Percentiles rank a stretch among this genome's conserved stretches.
Conservation (phyloP, 2,329 filamentous ascomycete genomes). For the Tolypocladium sp. region DNA sequence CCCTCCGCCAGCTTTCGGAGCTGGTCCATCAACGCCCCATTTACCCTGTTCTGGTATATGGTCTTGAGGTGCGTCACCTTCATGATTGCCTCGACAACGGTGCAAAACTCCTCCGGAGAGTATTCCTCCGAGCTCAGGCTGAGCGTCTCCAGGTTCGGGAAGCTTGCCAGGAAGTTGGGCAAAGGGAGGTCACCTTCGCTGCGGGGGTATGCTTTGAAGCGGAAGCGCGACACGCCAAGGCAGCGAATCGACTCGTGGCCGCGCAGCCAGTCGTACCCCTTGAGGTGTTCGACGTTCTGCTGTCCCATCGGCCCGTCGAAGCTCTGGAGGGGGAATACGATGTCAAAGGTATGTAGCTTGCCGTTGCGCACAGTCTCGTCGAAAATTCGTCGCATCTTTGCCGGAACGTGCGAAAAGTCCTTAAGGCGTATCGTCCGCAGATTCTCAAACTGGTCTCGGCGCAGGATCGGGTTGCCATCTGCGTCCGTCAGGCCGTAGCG, state of each 20-base stretch:
- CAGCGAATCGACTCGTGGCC: slow-evolving; percentile 21
- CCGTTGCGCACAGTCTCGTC: slow-evolving; percentile 13
- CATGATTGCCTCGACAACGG: slow-evolving; percentile 19
- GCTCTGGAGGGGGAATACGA: slow-evolving; percentile 22
- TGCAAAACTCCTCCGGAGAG: slow-evolving; percentile 17
- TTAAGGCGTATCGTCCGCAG: slow-evolving; percentile 19
- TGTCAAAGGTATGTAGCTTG: slow-evolving; percentile 23
- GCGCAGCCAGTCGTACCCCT: slow-evolving; percentile 23
- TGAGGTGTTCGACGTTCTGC: slow-evolving; percentile 18
- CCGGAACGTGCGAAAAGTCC: slow-evolving; percentile 13
- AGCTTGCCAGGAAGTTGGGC: slow-evolving; percentile 23
- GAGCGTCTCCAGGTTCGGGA: slow-evolving; percentile 25
- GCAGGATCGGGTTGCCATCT: neutral
- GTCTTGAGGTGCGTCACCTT: slow-evolving; percentile 19
- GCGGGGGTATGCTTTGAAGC: slow-evolving; percentile 19
- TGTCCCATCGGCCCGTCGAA: slow-evolving; percentile 13
- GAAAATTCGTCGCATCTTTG: slow-evolving; percentile 14
- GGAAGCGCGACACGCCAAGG: slow-evolving; percentile 25
- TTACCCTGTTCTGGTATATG: slow-evolving; percentile 22
- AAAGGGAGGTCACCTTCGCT: slow-evolving; percentile 20
- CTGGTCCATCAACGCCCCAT: slow-evolving; percentile 20
- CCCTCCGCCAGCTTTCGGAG: slow-evolving; percentile 12
- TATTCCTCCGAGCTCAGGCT: slow-evolving; percentile 23
- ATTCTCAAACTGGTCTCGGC: slow-evolving; percentile 11
- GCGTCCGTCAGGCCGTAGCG: neutral